Base-by-base conservation (phyloP, 2,329 filamentous ascomycete species). In the Cryoendolithus antarcticus region DNA sequence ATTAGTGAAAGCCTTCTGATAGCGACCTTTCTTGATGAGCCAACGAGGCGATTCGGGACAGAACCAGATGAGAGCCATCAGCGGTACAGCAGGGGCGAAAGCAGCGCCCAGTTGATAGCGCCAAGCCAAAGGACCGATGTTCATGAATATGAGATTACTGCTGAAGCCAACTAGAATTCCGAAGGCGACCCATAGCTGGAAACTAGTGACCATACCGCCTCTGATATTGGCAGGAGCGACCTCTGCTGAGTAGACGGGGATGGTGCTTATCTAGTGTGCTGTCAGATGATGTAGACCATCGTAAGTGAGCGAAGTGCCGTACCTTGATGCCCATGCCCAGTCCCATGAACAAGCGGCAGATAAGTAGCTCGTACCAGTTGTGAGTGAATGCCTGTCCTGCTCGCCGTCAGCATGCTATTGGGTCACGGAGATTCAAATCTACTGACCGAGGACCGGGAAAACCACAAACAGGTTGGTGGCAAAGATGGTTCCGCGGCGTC, bases 321-420 rank as follows among this genome's bases (percentile, higher is more conserved):
- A 12, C 39, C 21, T 50, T 50, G 27, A 50, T 30, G 8, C 52
- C 52, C 30, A 55, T 42, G 1, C 53, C 53, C 30, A 88, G 71
- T 8, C 84, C 84, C 39, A 88, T 69, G 4, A 81, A 66, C 39
- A 88, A 69, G 30, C 84, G 75, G 38, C 74, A 77, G 32, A 74
- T 65, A 39, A 88, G 69, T 48, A 86, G 72, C 49, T 82, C 71
- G 77, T 82, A 55, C 86, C 77, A 44, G 78, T 70, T 71, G 44
- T 77, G 71, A n/a, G 67, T 65, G n/a, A 74, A 51, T 0, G 69
- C 80, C 72, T 64, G 80, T 6, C 19, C 19, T 21, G 6, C 6
- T 21, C 19, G 19, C 19, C 19, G 19, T 21, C 19, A 21, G 19
- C 19, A 21, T 21, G 19, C 19, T 3, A 6, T 21, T 6, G 19